phyloP scores from a whole-genome alignment of 1,284 basidiomycete genomes.

The Ganoderma resinaceum region DNA sequence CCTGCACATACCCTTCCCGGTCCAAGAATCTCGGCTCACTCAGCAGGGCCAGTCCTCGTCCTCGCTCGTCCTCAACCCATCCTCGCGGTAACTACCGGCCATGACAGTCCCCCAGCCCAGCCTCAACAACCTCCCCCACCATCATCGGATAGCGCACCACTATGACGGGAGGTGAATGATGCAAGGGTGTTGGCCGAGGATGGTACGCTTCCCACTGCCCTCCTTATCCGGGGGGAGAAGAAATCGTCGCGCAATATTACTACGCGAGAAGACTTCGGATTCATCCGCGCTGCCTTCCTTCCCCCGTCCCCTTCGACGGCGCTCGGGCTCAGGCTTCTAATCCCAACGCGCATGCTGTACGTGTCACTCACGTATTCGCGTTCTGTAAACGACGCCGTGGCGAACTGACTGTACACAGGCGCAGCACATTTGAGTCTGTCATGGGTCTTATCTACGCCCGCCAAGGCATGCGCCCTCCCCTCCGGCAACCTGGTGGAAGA shows the following conservation, averaged over 20 bases:
- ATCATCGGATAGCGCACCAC: background rate
- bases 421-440: background rate
- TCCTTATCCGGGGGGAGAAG: background rate
- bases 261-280: background rate
- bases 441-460: background rate
- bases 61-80: background rate
- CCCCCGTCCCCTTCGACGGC: slow-evolving; percentile 8
- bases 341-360: slow-evolving; percentile 1
- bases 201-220: background rate
- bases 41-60: background rate
- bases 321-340: background rate
- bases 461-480: background rate
- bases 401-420: background rate
- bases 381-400: background rate
- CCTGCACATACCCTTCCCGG: background rate
- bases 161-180: slow-evolving; percentile 5
- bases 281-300: slow-evolving; percentile 6
- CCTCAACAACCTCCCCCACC: background rate
- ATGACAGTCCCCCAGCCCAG: background rate
- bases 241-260: slow-evolving; percentile 10
- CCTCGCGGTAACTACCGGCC: background rate
- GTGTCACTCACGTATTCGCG: background rate
- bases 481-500: slow-evolving; percentile 1
- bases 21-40: background rate
- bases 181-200: background rate